A percentile compares a stretch with the other conserved stretches of the same genome.
These are phyloP conservation scores for Leccinellum rugosiceps DNA, from an alignment of 768 basidiomycete genomes.

Conservation along the genomic window DNA sequence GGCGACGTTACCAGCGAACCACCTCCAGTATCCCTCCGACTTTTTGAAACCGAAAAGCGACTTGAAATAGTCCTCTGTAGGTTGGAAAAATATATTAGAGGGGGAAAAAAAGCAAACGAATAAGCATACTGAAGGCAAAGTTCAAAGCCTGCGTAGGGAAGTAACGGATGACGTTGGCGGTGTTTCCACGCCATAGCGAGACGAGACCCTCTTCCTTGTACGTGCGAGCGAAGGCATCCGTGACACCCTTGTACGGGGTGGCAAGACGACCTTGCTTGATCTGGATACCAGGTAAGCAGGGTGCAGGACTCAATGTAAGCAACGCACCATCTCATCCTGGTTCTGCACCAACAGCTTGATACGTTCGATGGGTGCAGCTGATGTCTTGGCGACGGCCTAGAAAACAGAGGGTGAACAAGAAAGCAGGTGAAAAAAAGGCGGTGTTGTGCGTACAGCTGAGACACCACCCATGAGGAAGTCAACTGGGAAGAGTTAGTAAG, in stretches of 20 bases:
- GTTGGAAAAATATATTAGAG: constrained; percentile 2
- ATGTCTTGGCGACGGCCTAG: constrained; percentile 97
- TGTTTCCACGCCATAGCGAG: constrained; percentile 99
- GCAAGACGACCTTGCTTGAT: constrained; percentile 99
- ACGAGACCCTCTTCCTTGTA: constrained; percentile 94
- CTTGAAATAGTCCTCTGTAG: constrained; percentile 93
- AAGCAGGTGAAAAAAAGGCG: background rate
- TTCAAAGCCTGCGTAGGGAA: constrained; percentile 99
- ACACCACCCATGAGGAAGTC: constrained; percentile 98
- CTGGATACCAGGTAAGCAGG: constrained; percentile 37
- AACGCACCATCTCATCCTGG: constrained; percentile 98
- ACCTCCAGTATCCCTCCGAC: constrained; percentile 94
- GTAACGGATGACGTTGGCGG: constrained; percentile 99
- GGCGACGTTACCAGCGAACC: constrained; percentile 97
- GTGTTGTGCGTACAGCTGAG: constrained; percentile 62
- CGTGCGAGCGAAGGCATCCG: constrained; percentile 88
- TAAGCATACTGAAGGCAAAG: constrained; percentile 95
- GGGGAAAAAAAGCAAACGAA: background rate
- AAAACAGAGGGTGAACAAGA: constrained; percentile 22
- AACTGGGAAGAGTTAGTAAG: constrained; percentile 42
- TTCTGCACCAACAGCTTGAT: constrained; percentile 98
- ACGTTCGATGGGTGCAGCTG: constrained; percentile 99
- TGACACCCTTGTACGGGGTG: constrained; percentile 93
- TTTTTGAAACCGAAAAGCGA: constrained; percentile 99
- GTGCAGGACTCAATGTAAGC: background rate